Evolutionary conservation across 768 basidiomycete genomes (phyloP).

Genomic region (Dacryopinax primogenitus): DNA sequence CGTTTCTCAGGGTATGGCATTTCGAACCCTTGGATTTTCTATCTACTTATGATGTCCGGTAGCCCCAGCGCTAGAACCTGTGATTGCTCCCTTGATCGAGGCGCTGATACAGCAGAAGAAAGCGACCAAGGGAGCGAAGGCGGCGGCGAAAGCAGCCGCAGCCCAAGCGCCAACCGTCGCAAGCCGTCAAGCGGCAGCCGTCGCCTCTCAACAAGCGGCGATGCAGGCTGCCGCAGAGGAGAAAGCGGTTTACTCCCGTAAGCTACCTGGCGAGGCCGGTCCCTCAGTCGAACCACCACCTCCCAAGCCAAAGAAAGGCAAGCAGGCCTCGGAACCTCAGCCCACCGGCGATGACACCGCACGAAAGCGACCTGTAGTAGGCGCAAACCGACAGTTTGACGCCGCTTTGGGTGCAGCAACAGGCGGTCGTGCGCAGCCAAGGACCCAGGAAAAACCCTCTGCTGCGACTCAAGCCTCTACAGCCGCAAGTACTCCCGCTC

Average conservation of each 20-base stretch:
- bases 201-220: background rate
- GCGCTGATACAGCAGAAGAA: conserved; percentile 37
- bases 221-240: background rate
- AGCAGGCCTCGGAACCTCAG: background rate
- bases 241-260: background rate
- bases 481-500: background rate
- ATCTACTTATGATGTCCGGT: conserved; percentile 1
- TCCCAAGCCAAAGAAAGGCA: background rate
- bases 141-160: conserved; percentile 27
- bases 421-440: background rate
- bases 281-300: background rate
- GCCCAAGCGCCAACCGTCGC: conserved; percentile 2
- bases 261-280: background rate
- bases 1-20: conserved; percentile 10
- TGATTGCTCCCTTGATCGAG: conserved; percentile 83
- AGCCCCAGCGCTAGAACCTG: conserved; percentile 37
- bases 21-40: background rate
- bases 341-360: background rate
- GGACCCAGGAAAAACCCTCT: background rate
- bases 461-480: background rate
- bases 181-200: background rate
- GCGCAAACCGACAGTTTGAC: background rate
- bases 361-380: background rate
- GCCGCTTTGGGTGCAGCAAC: background rate
- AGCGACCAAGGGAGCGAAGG: conserved; percentile 54